Conservation (phyloP, 805 yeast genomes). For the Cyberlindnera xishuangbannaensis region DNA sequence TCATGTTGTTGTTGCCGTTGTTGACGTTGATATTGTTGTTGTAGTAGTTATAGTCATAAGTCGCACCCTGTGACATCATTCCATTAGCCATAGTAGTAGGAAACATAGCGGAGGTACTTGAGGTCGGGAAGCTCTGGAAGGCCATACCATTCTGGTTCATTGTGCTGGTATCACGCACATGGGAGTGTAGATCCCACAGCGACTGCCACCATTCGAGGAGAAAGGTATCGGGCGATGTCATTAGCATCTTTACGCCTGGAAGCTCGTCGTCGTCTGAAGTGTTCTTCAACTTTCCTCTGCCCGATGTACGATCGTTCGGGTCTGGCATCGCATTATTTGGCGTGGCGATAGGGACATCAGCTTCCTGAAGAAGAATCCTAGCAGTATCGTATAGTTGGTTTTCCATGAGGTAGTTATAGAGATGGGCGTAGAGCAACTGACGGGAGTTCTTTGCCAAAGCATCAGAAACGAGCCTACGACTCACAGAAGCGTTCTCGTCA, state of each 20-base stretch:
- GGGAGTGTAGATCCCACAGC: conserved; percentile 43
- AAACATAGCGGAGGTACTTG: no score
- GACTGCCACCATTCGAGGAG: conserved; percentile 54
- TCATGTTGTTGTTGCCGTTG: no score
- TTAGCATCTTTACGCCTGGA: conserved; percentile 34
- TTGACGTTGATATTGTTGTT: no score
- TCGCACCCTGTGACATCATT: no score
- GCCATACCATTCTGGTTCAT: conserved; percentile 16
- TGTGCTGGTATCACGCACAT: conserved; percentile 32
- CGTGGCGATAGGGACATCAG: conserved; percentile 34
- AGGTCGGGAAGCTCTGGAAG: no score
- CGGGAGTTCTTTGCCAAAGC: conserved; percentile 42
- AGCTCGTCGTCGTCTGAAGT: conserved; percentile 17
- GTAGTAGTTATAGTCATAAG: no score
- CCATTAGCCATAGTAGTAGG: no score
- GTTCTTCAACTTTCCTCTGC: conserved; percentile 2
- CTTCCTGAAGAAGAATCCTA: conserved; percentile 38
- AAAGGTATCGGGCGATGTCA: conserved; percentile 40
- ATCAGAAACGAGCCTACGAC: conserved; percentile 33
- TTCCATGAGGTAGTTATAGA: conserved; percentile 43
- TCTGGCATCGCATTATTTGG: no score
- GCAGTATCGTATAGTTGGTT: conserved; percentile 48
- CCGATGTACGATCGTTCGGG: not conserved
- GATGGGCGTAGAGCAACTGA: conserved; percentile 45
- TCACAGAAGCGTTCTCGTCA: conserved; percentile 6